Conservation (phyloP, 768 basidiomycete species). For the Auricularia cornea region DNA sequence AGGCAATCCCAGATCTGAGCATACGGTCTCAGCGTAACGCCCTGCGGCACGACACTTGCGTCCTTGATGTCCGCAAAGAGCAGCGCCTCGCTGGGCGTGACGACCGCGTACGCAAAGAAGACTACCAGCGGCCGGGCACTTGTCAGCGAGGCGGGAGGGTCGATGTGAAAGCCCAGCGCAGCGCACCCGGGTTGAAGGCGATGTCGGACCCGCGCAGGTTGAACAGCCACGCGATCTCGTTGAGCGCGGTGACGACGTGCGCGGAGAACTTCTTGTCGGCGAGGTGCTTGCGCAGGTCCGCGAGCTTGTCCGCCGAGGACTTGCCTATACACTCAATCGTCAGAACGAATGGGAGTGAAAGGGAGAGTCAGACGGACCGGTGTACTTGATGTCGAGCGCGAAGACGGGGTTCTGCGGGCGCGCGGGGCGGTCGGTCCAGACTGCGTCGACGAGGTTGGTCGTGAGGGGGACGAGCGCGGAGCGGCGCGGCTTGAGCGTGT, state of each 20-base stretch:
- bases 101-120: constrained; percentile 86
- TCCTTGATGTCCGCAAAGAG: constrained; percentile 53
- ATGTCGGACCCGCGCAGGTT: constrained; percentile 91
- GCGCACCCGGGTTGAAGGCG: constrained; percentile 66
- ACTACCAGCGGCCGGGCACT: too few relatives aligned
- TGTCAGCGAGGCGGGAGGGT: too few relatives aligned
- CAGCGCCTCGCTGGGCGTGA: constrained; percentile 46
- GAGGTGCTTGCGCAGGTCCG: constrained; percentile 54
- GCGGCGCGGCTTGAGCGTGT: constrained; percentile 43
- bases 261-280: constrained; percentile 40
- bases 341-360: too few relatives aligned
- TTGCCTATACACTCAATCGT: constrained; percentile 44
- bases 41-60: constrained; percentile 24
- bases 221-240: constrained; percentile 92
- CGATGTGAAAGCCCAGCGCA: not conserved
- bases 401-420: constrained; percentile 63
- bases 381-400: constrained; percentile 62
- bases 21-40: constrained; percentile 64
- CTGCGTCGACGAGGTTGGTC: constrained; percentile 67
- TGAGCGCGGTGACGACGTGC: constrained; percentile 77
- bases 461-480: constrained; percentile 58
- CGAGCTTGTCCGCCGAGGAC: constrained; percentile 58
- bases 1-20: constrained; percentile 58
- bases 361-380: constrained; percentile 36
- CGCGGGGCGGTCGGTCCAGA: constrained; percentile 66